Conservation (phyloP, 179 eudicot species). For the Spergularia azorica region DNA sequence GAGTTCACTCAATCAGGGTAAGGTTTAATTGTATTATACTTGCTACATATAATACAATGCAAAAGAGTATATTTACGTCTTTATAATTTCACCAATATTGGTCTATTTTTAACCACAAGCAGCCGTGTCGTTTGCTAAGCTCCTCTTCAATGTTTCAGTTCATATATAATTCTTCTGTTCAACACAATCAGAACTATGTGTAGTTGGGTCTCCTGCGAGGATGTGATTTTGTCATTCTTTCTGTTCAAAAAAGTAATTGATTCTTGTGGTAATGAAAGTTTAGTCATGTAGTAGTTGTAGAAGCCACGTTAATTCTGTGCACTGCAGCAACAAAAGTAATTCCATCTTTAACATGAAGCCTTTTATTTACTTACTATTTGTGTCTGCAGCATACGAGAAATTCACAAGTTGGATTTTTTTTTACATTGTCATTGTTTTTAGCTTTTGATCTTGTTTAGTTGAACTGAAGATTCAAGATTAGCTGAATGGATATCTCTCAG, state of each 20-base stretch:
- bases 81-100: not conserved
- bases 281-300: not conserved
- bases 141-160: not conserved
- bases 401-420: no score
- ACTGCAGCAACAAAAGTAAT: not conserved
- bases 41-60: not conserved
- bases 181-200: no score
- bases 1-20: constrained; percentile 99
- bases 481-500: no score
- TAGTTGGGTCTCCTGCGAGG: no score
- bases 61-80: not conserved
- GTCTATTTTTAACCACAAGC: not conserved
- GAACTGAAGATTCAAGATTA: not conserved
- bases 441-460: not conserved
- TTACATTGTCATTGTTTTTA: not conserved
- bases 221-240: no score
- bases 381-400: not conserved
- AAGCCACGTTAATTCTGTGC: not conserved
- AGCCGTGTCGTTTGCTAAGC: not conserved
- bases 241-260: no score
- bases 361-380: no score
- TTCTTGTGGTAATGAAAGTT: no score
- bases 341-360: not conserved
- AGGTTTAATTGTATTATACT: constrained; percentile 6
- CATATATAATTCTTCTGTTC: not conserved